Evolutionary conservation across 768 basidiomycete genomes (phyloP).

Genomic region (Clitopilus hobsonii): DNA sequence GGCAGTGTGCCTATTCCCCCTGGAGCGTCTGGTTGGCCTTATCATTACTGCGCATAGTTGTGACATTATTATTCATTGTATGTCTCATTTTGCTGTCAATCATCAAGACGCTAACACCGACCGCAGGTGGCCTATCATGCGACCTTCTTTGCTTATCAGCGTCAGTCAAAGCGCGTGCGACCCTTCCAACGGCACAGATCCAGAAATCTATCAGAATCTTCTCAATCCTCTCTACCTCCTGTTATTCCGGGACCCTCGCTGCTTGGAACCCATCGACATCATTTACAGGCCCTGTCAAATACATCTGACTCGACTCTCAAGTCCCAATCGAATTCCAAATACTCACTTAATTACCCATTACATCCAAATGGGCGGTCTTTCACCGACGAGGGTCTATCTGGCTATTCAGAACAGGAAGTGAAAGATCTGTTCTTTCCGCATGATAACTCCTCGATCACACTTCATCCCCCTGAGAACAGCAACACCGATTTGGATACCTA

Average conservation of each 20-base stretch:
- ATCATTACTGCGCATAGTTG: constrained; percentile 43
- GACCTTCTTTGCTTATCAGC: constrained; percentile 19
- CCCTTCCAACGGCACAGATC: constrained; percentile 9
- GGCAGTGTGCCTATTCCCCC: constrained; percentile 23
- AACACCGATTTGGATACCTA: constrained; percentile 44
- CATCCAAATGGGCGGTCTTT: constrained; percentile 12
- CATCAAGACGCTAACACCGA: constrained; percentile 4
- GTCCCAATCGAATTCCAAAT: constrained; percentile 11
- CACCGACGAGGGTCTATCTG: constrained; percentile 9
- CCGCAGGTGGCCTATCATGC: constrained; percentile 24
- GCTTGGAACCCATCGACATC: constrained; percentile 3
- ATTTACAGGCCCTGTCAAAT: constrained; percentile 7
- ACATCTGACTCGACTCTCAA: constrained; percentile 17
- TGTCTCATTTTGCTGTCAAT: constrained; percentile 19
- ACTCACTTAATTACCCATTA: constrained; percentile 10
- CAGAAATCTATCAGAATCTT: constrained; percentile 10
- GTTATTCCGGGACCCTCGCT: constrained; percentile 10
- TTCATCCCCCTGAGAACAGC: constrained; percentile 14
- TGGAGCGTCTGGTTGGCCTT: constrained; percentile 55
- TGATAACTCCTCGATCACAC: neutral
- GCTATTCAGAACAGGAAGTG: neutral
- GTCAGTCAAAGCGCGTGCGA: constrained; percentile 16
- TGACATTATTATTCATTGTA: constrained; percentile 53
- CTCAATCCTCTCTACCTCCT: constrained; percentile 13
- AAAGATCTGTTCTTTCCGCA: neutral